Evolutionary conservation across 2,329 filamentous ascomycete genomes (phyloP).

Genomic region (Hypoxylon sp.): DNA sequence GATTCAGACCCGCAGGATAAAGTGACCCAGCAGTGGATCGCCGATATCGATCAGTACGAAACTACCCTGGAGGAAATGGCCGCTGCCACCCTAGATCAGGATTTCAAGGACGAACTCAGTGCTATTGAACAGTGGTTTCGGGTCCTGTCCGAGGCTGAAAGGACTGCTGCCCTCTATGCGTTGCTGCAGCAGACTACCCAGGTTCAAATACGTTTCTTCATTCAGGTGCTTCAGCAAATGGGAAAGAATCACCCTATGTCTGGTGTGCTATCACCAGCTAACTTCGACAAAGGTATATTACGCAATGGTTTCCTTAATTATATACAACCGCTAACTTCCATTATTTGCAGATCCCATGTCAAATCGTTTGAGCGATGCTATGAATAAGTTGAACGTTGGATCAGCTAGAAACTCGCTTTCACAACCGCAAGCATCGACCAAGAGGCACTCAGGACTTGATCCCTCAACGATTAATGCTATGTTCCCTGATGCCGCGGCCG

Average conservation of each 20-base stretch:
- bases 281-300: conserved; percentile 90
- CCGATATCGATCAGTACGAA: conserved; percentile 98
- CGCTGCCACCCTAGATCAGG: conserved; percentile 96
- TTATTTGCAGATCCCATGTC: conserved; percentile 88
- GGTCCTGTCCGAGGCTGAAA: conserved; percentile 95
- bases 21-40: conserved; percentile 97
- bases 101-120: conserved; percentile 99
- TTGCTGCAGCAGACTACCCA: conserved; percentile 98
- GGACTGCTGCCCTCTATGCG: conserved; percentile 94
- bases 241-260: conserved; percentile 98
- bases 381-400: conserved; percentile 93
- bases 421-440: conserved; percentile 82
- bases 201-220: conserved; percentile 99
- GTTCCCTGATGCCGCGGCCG: conserved; percentile 98
- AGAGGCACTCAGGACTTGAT: conserved; percentile 95
- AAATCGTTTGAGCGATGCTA: conserved; percentile 93
- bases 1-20: conserved; percentile 91
- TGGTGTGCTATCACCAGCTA: conserved; percentile 91
- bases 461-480: conserved; percentile 95
- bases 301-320: conserved; percentile 39
- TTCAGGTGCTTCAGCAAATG: conserved; percentile 99
- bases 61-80: conserved; percentile 99
- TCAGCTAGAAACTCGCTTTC: conserved; percentile 88
- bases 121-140: conserved; percentile 99
- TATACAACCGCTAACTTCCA: conserved; percentile 30